Evolutionary conservation across 2,329 filamentous ascomycete species (phyloP).

Genomic region (Shiraia bambusicola): DNA sequence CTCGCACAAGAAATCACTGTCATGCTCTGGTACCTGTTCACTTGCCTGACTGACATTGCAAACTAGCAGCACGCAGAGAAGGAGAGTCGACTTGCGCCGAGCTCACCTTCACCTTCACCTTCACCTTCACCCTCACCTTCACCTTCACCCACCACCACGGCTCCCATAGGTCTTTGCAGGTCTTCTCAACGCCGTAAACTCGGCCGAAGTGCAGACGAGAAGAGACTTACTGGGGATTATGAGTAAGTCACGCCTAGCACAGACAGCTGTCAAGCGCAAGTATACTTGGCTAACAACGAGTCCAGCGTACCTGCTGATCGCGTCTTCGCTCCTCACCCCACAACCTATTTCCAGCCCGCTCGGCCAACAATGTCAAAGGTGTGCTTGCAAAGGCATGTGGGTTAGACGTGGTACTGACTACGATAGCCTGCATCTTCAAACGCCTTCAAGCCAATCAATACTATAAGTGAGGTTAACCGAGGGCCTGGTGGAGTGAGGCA

Average conservation of each 20-base stretch:
- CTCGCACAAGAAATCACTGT: no score
- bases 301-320: slow-evolving; percentile 21
- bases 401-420: not conserved
- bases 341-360: not conserved
- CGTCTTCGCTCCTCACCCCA: slow-evolving; percentile 14
- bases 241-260: slow-evolving; percentile 9
- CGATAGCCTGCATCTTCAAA: slow-evolving; percentile 2
- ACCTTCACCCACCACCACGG: not conserved
- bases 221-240: slow-evolving; percentile 18
- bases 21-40: no score
- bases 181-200: no score
- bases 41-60: no score
- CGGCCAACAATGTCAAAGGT: slow-evolving; percentile 10
- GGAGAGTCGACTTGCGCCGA: not conserved
- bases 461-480: slow-evolving; percentile 3
- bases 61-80: no score
- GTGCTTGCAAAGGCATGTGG: not conserved
- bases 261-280: not conserved
- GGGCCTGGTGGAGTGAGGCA: slow-evolving; percentile 1
- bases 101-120: slow-evolving; percentile 6
- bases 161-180: not conserved
- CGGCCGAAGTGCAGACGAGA: slow-evolving; percentile 13
- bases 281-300: slow-evolving; percentile 14
- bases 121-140: slow-evolving; percentile 12
- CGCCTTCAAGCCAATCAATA: slow-evolving; percentile 4